These are phyloP conservation scores for Phytopythium boreale DNA, from an alignment of 352 stramenopile genomes.

Conservation along the genomic window DNA sequence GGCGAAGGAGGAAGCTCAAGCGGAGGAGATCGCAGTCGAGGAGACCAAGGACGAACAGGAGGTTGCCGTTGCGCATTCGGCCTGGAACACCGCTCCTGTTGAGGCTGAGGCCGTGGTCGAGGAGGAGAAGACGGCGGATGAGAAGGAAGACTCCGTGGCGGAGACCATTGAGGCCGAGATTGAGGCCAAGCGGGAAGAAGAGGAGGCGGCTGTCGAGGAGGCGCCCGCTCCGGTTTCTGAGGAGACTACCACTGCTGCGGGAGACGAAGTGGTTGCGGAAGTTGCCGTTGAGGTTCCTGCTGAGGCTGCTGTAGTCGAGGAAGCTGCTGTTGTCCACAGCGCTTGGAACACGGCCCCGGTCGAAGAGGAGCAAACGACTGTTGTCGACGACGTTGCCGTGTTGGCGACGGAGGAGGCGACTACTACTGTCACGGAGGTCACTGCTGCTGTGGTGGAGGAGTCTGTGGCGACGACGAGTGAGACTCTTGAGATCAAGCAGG, in stretches of 20 bases:
- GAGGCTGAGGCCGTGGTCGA: conserved; percentile 18
- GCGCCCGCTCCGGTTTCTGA: conserved; percentile 4
- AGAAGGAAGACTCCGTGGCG: conserved; percentile 16
- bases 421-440: not conserved
- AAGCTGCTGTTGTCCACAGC: conserved; percentile 11
- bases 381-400: conserved; percentile 1
- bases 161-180: conserved; percentile 9
- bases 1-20: not conserved
- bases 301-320: conserved; percentile 6
- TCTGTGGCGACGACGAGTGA: not conserved
- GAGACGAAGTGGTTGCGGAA: conserved; percentile 6
- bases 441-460: conserved; percentile 10
- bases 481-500: not conserved
- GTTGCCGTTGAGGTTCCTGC: not conserved
- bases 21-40: conserved; percentile 14
- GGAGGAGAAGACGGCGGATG: conserved; percentile 15
- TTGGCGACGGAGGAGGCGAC: conserved; percentile 16
- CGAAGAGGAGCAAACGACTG: conserved; percentile 10
- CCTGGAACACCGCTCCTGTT: conserved; percentile 39
- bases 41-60: conserved; percentile 9
- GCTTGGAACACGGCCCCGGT: conserved; percentile 24
- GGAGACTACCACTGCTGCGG: conserved; percentile 5
- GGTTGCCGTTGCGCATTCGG: conserved; percentile 8
- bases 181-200: conserved; percentile 17
- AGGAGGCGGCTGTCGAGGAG: conserved; percentile 18